A percentile compares a stretch with the other conserved stretches of the same genome.
Evolutionary conservation across 2,329 filamentous ascomycete genomes (phyloP).

Genomic region (Trichoderma guizhouense): DNA sequence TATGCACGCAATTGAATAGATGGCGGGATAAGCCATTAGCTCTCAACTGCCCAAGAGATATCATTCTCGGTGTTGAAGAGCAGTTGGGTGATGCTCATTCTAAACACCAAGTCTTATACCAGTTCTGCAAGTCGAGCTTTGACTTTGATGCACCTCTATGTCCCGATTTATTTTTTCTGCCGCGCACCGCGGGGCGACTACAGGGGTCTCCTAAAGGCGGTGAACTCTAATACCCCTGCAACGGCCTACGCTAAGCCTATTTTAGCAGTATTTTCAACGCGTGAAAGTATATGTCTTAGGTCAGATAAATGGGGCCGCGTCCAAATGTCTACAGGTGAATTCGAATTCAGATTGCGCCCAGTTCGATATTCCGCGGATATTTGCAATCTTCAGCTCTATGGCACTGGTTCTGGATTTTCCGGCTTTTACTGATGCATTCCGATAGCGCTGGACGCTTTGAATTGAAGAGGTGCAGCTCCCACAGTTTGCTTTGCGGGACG

Average conservation of each 20-base stretch:
- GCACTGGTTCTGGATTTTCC: not conserved
- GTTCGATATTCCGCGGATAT: not conserved
- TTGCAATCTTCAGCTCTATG: not conserved
- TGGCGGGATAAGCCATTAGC: slow-evolving; percentile 24
- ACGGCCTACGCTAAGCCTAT: not conserved
- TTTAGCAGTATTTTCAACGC: not conserved
- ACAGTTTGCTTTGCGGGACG: not conserved
- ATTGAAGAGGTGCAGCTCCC: not conserved
- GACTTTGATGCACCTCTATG: not conserved
- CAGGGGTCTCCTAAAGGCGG: slow-evolving; percentile 22
- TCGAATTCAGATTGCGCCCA: not conserved
- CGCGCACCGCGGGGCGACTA: slow-evolving; percentile 2
- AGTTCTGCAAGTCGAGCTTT: not conserved
- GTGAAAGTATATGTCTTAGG: not conserved
- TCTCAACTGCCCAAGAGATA: slow-evolving; percentile 24
- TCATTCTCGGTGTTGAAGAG: slow-evolving; percentile 27
- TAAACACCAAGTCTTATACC: not conserved
- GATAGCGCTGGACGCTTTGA: not conserved
- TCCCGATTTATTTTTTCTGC: slow-evolving; percentile 27
- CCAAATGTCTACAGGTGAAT: not conserved
- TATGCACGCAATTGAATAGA: slow-evolving; percentile 15
- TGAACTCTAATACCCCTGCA: slow-evolving; percentile 17
- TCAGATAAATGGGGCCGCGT: slow-evolving; percentile 3
- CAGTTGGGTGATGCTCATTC: not conserved
- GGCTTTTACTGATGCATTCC: not conserved